A percentile compares a stretch with the other conserved stretches of the same genome.
phyloP scores from a whole-genome alignment of 2,329 filamentous ascomycete genomes.

The Aureobasidium sp. region DNA sequence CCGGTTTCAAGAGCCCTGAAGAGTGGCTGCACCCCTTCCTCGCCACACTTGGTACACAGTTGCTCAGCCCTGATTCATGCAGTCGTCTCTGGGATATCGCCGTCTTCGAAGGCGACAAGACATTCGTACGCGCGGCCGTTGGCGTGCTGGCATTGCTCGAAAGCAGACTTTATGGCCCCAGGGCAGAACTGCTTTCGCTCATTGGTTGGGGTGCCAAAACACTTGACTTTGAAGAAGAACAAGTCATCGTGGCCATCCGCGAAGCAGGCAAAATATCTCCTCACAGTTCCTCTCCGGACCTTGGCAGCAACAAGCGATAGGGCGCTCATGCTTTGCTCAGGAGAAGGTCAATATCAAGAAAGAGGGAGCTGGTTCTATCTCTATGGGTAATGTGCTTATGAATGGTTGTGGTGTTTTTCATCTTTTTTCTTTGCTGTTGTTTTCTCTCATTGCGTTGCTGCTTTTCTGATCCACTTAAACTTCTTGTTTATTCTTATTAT shows the following conservation, averaged over 20 bases:
- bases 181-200: conserved; percentile 38
- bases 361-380: background rate
- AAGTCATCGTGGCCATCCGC: conserved; percentile 32
- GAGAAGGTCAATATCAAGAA: background rate
- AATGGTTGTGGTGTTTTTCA: background rate
- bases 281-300: background rate
- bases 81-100: conserved; percentile 75
- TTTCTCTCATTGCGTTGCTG: conserved; percentile 7
- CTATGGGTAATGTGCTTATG: conserved; percentile 14
- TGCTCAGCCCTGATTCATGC: conserved; percentile 61
- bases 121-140: conserved; percentile 64
- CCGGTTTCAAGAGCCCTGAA: conserved; percentile 8
- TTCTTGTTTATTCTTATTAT: conserved; percentile 6
- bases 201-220: conserved; percentile 36
- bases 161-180: conserved; percentile 41
- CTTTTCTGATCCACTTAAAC: background rate
- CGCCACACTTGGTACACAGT: conserved; percentile 55
- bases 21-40: conserved; percentile 56
- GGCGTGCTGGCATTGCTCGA: conserved; percentile 54
- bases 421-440: background rate
- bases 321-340: background rate
- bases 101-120: conserved; percentile 70
- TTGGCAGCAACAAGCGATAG: conserved; percentile 10
- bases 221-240: conserved; percentile 34
- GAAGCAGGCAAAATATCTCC: conserved; percentile 30